Evolutionary conservation across 2,329 filamentous ascomycete species (phyloP), one percentile per base, ranked within the genome.

Genomic region (Fusarium sp.): DNA sequence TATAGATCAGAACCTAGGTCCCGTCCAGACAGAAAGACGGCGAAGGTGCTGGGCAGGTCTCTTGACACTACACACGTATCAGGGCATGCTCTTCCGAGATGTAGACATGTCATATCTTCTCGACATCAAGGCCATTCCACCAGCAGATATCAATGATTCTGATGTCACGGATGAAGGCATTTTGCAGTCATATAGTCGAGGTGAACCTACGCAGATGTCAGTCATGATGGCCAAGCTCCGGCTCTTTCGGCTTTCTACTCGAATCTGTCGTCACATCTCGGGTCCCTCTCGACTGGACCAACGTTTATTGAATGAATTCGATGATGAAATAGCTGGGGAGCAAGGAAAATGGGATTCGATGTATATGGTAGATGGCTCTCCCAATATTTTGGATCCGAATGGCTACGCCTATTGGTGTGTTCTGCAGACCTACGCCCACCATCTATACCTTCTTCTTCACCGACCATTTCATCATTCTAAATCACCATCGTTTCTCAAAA

Each of bases 21-120:
- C 28, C 22, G 43, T 72, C 14, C 46, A 68, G 24, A 46, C n/a
- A 7, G 66, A 73, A 36, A 48, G 71, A 8, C 68, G 66, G 2
- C 55, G 68, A 22, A 66, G 71, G 17, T 71, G 71, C 54, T 73
- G 71, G 70, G 63, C 66, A 5, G 70, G 66, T 13, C 59, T 73
- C 9, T 39, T 71, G 22, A 56, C 63, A 20, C 54, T 73, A 6
- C 61, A 73, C 33, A 71, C 63, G 1, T 56, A 65, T 31, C 70
- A 72, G 52, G 68, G 56, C 7, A 38, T 72, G 6, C 45, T 72
- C 1, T 72, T 67, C 39, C 48, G 62, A 13, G 70, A 72, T 51
- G 34, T 64, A 14, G 65, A 71, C 13, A 31, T 67, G 18, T 61
- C 62, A 3, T 63, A 48, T 34, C 63, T 71, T 5, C 54, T 45